Base-by-base conservation (phyloP, 495 filamentous ascomycete genomes). In the Penicillium salamii region DNA sequence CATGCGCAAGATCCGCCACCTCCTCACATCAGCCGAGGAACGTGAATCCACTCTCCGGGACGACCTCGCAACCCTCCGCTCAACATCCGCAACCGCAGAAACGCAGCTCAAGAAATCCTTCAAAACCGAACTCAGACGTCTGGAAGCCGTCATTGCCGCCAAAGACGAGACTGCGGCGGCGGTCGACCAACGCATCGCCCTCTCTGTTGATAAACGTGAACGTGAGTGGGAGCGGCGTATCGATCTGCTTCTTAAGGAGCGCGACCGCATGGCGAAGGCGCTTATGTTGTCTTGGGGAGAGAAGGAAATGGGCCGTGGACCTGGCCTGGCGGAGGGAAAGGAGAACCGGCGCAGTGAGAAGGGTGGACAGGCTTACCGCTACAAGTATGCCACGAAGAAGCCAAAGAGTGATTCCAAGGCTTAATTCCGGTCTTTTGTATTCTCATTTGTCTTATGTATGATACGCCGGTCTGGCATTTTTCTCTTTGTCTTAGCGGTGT, bases 241-340 rank as follows among this genome's bases (percentile, higher is more conserved):
- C 9, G 70, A 80, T 38, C 51, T 82, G 6, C 54, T 81, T 7
- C 79, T 86, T 36, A 73, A 74, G 50, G 81, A 86, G 46, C 67
- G 78, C 29, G 78, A 77, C 24, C 75, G 70, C 35, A 73, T 81
- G 72, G 74, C 71, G 12, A 77, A 71, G 44, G 76, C 69, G 12
- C 62, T 80, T 45, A 62, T 80, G 66, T 67, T 61, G 67, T 57
- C 49, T 3, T 78, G 75, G 76, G 76, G 76, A 1, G 74, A 75
- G 55, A 75, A 79, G 46, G 77, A 80, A 32, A 35, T 73, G 47
- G 71, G 67, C 9, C 50, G 37, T 9, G 58, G 61, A 1, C 43
- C 58, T 4, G 53, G 53, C 3, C 20, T 40, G 11, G 41, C 52
- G 17, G 58, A 63, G 12, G 34, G 46, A 7, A 65, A 70, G 51